Evolutionary conservation across 345 rosid genomes (phyloP).

Genomic region (Nasturtium officinale): DNA sequence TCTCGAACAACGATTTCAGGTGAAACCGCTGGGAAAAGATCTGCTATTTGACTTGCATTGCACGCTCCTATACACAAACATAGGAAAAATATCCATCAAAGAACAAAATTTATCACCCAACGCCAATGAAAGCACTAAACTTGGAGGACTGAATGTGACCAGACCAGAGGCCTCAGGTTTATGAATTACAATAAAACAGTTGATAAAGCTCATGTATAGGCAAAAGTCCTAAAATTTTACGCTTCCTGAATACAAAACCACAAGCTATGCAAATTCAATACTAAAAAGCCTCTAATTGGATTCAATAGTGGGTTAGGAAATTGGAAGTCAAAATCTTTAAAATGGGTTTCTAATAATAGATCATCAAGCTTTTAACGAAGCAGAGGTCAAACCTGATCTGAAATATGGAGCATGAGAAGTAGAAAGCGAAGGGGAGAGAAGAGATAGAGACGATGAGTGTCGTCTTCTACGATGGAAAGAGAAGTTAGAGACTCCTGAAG

Average conservation of each 20-base stretch:
- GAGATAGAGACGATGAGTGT: slow-evolving; percentile 33
- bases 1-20: slow-evolving; percentile 89
- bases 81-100: slow-evolving; percentile 6
- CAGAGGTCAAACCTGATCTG: slow-evolving; percentile 52
- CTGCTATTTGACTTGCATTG: slow-evolving; percentile 80
- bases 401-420: neutral
- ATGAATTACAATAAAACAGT: neutral
- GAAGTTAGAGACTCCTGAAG: slow-evolving; percentile 29
- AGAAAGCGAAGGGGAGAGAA: slow-evolving; percentile 44
- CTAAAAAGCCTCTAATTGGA: neutral
- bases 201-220: neutral
- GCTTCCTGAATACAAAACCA: neutral
- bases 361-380: neutral
- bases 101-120: slow-evolving; percentile 6
- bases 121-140: neutral
- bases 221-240: neutral
- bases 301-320: neutral
- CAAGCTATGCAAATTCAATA: neutral
- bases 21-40: slow-evolving; percentile 66
- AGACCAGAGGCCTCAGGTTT: slow-evolving; percentile 3
- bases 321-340: neutral
- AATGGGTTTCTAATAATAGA: neutral
- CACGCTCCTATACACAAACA: slow-evolving; percentile 54
- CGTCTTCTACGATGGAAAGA: slow-evolving; percentile 44
- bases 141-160: neutral